These are phyloP conservation scores for Fomitopsis palustris DNA, from an alignment of 1,284 basidiomycete species.

Conservation along the genomic window DNA sequence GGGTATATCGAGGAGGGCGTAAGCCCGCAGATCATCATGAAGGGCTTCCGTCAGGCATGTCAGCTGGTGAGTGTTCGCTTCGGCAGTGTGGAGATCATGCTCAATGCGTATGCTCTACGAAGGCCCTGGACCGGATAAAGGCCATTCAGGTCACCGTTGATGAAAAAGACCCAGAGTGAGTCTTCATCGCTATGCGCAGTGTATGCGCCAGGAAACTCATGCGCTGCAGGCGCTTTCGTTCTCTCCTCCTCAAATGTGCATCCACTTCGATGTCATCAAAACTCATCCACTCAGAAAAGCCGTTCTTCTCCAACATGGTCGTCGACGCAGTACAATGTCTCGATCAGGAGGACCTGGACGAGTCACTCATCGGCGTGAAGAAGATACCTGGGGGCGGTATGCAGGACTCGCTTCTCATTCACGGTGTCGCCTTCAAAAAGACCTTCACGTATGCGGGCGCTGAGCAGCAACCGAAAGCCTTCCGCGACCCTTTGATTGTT, in stretches of 20 bases:
- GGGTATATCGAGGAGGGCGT: slow-evolving; percentile 96
- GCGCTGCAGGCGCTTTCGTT: slow-evolving; percentile 76
- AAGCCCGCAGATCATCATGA: slow-evolving; percentile 97
- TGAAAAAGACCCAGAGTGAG: slow-evolving; percentile 86
- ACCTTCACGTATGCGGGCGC: slow-evolving; percentile 99
- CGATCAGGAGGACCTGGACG: slow-evolving; percentile 93
- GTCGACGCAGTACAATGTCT: slow-evolving; percentile 94
- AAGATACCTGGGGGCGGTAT: slow-evolving; percentile 99
- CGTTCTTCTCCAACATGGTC: slow-evolving; percentile 99
- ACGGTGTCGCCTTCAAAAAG: slow-evolving; percentile 98
- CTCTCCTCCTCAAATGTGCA: slow-evolving; percentile 93
- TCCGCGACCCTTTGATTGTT: slow-evolving; percentile 86
- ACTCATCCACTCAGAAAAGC: slow-evolving; percentile 97
- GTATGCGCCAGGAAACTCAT: background rate
- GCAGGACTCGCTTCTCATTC: slow-evolving; percentile 90
- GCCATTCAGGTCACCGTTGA: slow-evolving; percentile 91
- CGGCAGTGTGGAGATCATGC: background rate
- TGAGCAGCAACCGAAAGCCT: slow-evolving; percentile 97
- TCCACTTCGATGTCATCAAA: slow-evolving; percentile 99
- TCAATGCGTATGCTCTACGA: slow-evolving; percentile 12
- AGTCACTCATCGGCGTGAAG: slow-evolving; percentile 97
- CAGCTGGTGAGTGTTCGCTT: slow-evolving; percentile 64
- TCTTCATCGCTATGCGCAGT: slow-evolving; percentile 12
- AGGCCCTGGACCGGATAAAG: slow-evolving; percentile 88
- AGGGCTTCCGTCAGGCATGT: slow-evolving; percentile 88